These are phyloP conservation scores for Hygrophoropsis aurantiaca DNA, from an alignment of 768 basidiomycete genomes.

Conservation along the genomic window DNA sequence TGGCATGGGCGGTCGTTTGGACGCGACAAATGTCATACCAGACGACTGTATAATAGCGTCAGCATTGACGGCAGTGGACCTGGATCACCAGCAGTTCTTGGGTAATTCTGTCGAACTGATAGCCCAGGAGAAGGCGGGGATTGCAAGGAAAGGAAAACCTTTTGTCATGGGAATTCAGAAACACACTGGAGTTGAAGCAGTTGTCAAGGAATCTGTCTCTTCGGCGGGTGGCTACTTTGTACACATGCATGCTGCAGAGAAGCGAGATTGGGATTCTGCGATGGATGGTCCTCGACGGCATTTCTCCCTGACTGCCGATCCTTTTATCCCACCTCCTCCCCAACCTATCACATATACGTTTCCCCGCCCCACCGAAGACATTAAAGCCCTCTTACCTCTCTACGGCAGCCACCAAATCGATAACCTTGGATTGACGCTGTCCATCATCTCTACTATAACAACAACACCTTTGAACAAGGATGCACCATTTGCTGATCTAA, in stretches of 20 bases:
- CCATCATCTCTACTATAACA: slow-evolving; percentile 59
- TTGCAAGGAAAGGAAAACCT: slow-evolving; percentile 60
- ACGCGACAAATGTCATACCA: slow-evolving; percentile 91
- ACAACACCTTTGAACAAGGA: slow-evolving; percentile 34
- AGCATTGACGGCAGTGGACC: slow-evolving; percentile 82
- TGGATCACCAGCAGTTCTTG: slow-evolving; percentile 92
- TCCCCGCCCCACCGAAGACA: slow-evolving; percentile 40
- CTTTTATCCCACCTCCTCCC: slow-evolving; percentile 34
- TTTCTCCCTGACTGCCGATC: slow-evolving; percentile 32
- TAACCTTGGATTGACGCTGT: slow-evolving; percentile 73
- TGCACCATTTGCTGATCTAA: slow-evolving; percentile 11
- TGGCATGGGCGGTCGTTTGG: slow-evolving; percentile 89
- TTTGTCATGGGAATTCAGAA: slow-evolving; percentile 70
- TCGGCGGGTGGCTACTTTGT: slow-evolving; percentile 43
- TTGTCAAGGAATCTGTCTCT: slow-evolving; percentile 43
- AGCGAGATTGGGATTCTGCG: slow-evolving; percentile 32
- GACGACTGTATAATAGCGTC: slow-evolving; percentile 68
- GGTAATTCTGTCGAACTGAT: slow-evolving; percentile 76
- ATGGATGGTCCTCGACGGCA: slow-evolving; percentile 33
- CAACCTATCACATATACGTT: slow-evolving; percentile 45
- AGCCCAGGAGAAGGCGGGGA: slow-evolving; percentile 79
- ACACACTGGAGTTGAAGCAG: slow-evolving; percentile 46
- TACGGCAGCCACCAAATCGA: slow-evolving; percentile 82
- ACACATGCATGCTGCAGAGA: slow-evolving; percentile 31
- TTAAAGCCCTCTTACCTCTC: slow-evolving; percentile 60